Base-by-base conservation (phyloP, 305 asterid genomes). In the Rubia tinctorum region DNA sequence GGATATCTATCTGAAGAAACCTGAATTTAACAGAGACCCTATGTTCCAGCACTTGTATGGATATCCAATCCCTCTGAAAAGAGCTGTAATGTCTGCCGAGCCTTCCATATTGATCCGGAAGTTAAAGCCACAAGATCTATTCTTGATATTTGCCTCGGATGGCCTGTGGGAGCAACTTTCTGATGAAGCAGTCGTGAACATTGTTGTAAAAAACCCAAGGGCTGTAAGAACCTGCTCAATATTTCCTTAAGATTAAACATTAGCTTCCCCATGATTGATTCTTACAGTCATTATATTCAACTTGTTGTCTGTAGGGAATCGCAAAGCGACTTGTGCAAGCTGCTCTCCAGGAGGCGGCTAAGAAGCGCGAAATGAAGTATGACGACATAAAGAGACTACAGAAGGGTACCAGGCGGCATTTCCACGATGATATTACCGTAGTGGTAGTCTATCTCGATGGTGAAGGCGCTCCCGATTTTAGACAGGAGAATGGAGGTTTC, bases 391-490 rank as follows among this genome's bases (percentile, higher is more conserved):
- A 85, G 82, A 86, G 87, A 81, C 76, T 93, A 4, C 97, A 91
- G 65, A 90, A 89, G 53, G 98, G 98, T 45, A 83, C 75, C 27
- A 86, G 97, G 23, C 97, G 98, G 22, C 90, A 89, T 81, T 86
- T 86, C 82, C 98, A 92, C 30, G 98, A 92, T 34, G 98, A 92
- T 84, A 88, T 92, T 73, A 90, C 98, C 2, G 98, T 90, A 3
- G 83, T 91, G 5, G 93, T 92, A 59, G 71, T 91, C 64, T 92
- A 86, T 78, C 90, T 93, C 58, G 97, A 93, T 76, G 74, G 49
- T 30, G 78, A 77, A 25, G 68, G 72, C 39, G 62, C 80, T 42
- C 43, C 62, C 37, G 51, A 56, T 71, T 71, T 73, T 11, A 66
- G 70, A 59, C 79, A 44, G 77, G 70, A 71, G 18, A 72, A 61